These are phyloP conservation scores for Colletotrichum ledebouriae DNA, from an alignment of 2,329 filamentous ascomycete genomes.

Conservation along the genomic window DNA sequence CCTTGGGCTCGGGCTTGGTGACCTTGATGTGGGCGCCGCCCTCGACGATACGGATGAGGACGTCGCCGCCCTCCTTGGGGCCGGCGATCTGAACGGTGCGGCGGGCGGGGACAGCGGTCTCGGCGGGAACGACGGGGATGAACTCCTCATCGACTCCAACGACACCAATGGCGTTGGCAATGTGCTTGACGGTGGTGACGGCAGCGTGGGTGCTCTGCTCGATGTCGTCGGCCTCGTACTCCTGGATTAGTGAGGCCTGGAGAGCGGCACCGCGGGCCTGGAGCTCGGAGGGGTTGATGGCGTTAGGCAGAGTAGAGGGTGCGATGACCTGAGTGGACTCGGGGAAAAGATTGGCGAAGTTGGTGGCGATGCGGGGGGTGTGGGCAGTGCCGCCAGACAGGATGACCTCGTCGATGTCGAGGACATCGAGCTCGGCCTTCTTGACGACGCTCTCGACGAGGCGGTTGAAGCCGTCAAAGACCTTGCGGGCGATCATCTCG, in stretches of 20 bases:
- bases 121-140: conserved; percentile 82
- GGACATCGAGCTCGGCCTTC: conserved; percentile 91
- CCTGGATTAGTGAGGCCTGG: conserved; percentile 92
- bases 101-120: conserved; percentile 91
- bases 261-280: conserved; percentile 91
- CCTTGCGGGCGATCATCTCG: conserved; percentile 88
- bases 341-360: conserved; percentile 85
- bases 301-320: conserved; percentile 80
- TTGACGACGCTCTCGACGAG: conserved; percentile 87
- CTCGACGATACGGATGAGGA: conserved; percentile 90
- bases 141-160: conserved; percentile 79
- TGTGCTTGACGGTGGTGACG: conserved; percentile 93
- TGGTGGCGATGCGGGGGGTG: conserved; percentile 90
- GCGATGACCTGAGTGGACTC: conserved; percentile 83
- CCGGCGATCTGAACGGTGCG: conserved; percentile 83
- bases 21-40: conserved; percentile 93
- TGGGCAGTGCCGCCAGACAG: conserved; percentile 92
- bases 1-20: conserved; percentile 85
- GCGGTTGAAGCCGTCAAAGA: conserved; percentile 89
- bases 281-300: conserved; percentile 95
- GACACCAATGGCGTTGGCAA: conserved; percentile 89
- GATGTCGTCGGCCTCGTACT: conserved; percentile 94
- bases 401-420: conserved; percentile 96
- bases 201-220: conserved; percentile 96
- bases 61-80: conserved; percentile 85